Percentiles rank a stretch among this genome's conserved stretches.
These are phyloP conservation scores for Tulasnella sp. DNA, from an alignment of 768 basidiomycete species.

Conservation along the genomic window DNA sequence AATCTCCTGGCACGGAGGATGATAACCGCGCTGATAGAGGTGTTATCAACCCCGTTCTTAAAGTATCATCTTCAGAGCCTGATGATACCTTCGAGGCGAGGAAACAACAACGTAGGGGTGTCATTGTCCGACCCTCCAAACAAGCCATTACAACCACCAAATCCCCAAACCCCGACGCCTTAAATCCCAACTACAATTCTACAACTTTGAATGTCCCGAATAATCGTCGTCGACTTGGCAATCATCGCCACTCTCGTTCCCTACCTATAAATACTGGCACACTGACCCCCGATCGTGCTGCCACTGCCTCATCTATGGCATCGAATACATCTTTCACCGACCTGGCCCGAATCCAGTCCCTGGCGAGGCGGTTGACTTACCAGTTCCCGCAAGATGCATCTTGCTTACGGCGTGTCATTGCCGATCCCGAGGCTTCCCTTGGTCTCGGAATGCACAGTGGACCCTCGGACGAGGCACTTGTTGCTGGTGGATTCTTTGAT, in stretches of 20 bases:
- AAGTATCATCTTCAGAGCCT: not conserved
- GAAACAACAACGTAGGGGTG: constrained; percentile 3
- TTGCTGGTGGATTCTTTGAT: constrained; percentile 15
- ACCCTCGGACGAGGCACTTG: constrained; percentile 12
- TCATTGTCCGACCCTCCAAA: not conserved
- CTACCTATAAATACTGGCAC: not conserved
- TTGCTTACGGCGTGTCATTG: constrained; percentile 1
- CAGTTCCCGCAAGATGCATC: constrained; percentile 11
- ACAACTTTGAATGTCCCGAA: not conserved
- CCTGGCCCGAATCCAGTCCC: not conserved
- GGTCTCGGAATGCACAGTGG: constrained; percentile 2
- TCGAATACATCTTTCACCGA: no score
- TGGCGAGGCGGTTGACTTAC: constrained; percentile 10
- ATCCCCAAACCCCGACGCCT: not conserved
- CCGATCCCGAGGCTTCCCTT: not conserved
- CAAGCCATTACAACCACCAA: not conserved
- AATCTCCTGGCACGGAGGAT: no score
- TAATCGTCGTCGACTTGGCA: not conserved
- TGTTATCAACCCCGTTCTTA: no score
- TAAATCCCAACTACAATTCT: not conserved
- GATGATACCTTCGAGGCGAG: not conserved
- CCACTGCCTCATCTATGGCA: not conserved
- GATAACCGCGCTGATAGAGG: no score
- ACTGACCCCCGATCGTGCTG: not conserved
- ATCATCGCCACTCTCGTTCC: constrained; percentile 11